Evolutionary conservation across 2,329 filamentous ascomycete species (phyloP), one percentile per base, ranked within the genome.

Genomic region (Rhexocercosporidium sp.): DNA sequence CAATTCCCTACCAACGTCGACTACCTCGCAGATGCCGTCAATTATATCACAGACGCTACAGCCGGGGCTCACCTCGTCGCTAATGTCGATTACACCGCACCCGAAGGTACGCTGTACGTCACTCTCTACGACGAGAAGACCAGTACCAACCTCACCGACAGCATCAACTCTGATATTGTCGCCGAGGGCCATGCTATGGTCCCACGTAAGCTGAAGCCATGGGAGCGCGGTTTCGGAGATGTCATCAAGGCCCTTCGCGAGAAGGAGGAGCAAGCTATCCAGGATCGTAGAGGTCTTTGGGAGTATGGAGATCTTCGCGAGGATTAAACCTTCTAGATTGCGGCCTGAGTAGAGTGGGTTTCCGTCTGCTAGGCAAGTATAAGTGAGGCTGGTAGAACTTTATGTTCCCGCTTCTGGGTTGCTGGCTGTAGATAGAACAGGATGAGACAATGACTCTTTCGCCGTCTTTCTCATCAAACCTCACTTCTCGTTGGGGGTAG

Each of bases 291-390:
- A 72, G 96, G 96, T 51, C 96, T 97, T 87, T 99, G 95, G 94
- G 96, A 99, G 86, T 99, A 98, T 80, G 96, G 96, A 73, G 96
- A 98, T 79, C 85, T 97, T 77, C 97, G 93, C 16, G 94, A 97
- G 82, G 93, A 97, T 77, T 94, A 88, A 49, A 60, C 41, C 31
- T 8, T 20, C 25, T 14, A 14, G 11, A 20, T 25, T 39, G 34
- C 7, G 11, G 7, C n/a, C 18, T 16, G 29, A 25, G 54, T 25
- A 22, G 31, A 57, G 31, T 20, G 34, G 22, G 14, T 27, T 20
- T 57, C 54, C 41, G 12, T 57, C 20, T n/a, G 34, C 31, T 25
- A 41, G 18, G n/a, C 20, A 8, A 20, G 54, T 34, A 9, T 1
- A 3, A 1, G 6, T 41, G 31, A 57, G 54, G 31, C 31, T 41